Evolutionary conservation across 2,329 filamentous ascomycete species (phyloP).

Genomic region (Clarireedia homoeocarpa): DNA sequence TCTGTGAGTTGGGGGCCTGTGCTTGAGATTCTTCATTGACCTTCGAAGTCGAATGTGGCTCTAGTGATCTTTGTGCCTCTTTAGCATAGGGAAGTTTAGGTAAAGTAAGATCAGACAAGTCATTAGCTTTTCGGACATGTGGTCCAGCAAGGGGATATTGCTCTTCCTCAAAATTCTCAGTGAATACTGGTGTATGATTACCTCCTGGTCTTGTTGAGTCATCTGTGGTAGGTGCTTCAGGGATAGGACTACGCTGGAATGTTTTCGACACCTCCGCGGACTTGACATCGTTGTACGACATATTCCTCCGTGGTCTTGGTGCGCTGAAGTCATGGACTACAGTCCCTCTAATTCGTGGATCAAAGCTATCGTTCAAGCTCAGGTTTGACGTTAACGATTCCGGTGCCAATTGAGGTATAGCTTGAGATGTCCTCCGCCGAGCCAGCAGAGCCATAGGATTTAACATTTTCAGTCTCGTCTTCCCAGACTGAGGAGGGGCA

Average conservation of each 20-base stretch:
- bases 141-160: constrained; percentile 30
- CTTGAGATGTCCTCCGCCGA: constrained; percentile 27
- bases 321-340: constrained; percentile 60
- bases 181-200: constrained; percentile 46
- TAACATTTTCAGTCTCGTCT: constrained; percentile 29
- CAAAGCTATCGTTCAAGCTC: constrained; percentile 38
- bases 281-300: constrained; percentile 27
- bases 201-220: constrained; percentile 27
- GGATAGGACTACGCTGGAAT: constrained; percentile 19
- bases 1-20: constrained; percentile 8
- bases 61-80: constrained; percentile 18
- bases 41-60: constrained; percentile 13
- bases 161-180: constrained; percentile 46
- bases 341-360: constrained; percentile 57
- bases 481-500: constrained; percentile 20
- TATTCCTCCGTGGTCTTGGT: constrained; percentile 41
- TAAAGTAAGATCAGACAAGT: constrained; percentile 27
- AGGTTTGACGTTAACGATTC: constrained; percentile 20
- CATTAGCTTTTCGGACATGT: constrained; percentile 28
- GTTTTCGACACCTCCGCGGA: constrained; percentile 8
- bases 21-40: constrained; percentile 20
- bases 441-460: constrained; percentile 33
- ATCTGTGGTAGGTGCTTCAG: constrained; percentile 10
- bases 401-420: constrained; percentile 22
- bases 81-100: constrained; percentile 26